Evolutionary conservation across 352 stramenopile species (phyloP), one percentile per base, ranked within the genome.

Genomic region (Plasmopara muralis): DNA sequence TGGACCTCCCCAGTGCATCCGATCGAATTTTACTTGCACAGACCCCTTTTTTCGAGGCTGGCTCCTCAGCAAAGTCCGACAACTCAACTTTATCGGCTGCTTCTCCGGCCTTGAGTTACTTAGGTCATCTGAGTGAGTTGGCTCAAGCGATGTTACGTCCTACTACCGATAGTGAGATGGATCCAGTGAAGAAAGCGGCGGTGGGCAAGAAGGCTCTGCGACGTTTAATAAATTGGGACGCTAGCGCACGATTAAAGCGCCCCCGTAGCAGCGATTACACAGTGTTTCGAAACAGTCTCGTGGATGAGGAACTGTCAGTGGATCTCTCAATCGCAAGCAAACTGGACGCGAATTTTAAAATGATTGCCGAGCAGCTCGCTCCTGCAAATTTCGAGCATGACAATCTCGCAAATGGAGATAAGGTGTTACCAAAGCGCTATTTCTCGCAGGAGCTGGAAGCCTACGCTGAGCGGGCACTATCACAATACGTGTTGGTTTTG

Each of bases 271-370:
- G 64, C 2, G 61, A 57, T 7, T 71, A 85, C 31, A 65, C 73
- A 13, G 66, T 93, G 35, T 91, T 93, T 52, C 78, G 66, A 28
- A 75, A 87, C 28, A 83, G 78, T 50, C 69, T 93, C 4, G 71
- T 75, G 16, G 73, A 93, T 50, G 83, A 93, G 44, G 80, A 87
- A 47, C 57, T 93, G 5, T 89, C 80, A 25, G 79, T 93, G 13
- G 83, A 93, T 50, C 52, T 93, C 16, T 84, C 79, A 3, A 83
- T 93, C 16, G 70, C 68, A 5, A 91, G 80, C 63, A 93, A 93
- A 53, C 51, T 93, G 18, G 83, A 93, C 53, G 79, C 81, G 30
- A 77, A 86, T 38, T 83, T 93, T 53, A 93, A 91, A 57, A 93
- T 93, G 83, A 65, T 89, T 40, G 78, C 83, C 0, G 83, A 91